Evolutionary conservation across 108 stramenopile genomes (phyloP).

Genomic region (Cyclotella choctawhatcheeana): DNA sequence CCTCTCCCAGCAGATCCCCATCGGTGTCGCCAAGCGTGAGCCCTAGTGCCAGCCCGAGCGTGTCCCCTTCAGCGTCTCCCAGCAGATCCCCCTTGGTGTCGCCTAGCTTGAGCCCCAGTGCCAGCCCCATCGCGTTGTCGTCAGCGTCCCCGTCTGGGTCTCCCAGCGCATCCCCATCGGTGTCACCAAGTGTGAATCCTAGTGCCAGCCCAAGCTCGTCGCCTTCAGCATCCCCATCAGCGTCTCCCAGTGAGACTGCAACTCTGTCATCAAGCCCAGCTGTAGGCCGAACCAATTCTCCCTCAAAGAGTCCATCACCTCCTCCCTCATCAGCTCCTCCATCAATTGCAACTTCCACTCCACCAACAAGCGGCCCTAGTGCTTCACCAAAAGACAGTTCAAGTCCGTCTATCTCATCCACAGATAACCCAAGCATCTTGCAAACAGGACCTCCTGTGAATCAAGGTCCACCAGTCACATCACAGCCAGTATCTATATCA

Average conservation of each 20-base stretch:
- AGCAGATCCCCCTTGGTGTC: background rate
- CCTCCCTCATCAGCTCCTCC: too few relatives aligned
- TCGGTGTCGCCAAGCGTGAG: background rate
- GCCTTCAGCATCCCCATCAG: background rate
- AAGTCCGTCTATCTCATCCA: too few relatives aligned
- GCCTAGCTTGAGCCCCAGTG: background rate
- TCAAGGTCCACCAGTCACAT: too few relatives aligned
- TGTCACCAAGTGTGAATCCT: conserved; percentile 7
- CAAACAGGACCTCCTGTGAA: too few relatives aligned
- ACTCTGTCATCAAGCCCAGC: too few relatives aligned
- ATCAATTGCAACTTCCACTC: too few relatives aligned
- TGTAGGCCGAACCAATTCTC: too few relatives aligned
- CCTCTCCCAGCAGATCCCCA: conserved; percentile 5
- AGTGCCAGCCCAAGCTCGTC: background rate
- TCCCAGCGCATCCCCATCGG: background rate
- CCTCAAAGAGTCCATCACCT: too few relatives aligned
- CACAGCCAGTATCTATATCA: too few relatives aligned
- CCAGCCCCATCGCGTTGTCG: background rate
- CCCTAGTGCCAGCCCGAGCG: background rate
- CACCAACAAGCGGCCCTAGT: too few relatives aligned
- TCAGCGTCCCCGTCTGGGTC: background rate
- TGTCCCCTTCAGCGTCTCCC: background rate
- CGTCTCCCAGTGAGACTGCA: background rate
- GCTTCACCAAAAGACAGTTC: too few relatives aligned
- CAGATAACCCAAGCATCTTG: too few relatives aligned